phyloP scores from a whole-genome alignment of 345 rosid genomes.

The Acer yangbiense region DNA sequence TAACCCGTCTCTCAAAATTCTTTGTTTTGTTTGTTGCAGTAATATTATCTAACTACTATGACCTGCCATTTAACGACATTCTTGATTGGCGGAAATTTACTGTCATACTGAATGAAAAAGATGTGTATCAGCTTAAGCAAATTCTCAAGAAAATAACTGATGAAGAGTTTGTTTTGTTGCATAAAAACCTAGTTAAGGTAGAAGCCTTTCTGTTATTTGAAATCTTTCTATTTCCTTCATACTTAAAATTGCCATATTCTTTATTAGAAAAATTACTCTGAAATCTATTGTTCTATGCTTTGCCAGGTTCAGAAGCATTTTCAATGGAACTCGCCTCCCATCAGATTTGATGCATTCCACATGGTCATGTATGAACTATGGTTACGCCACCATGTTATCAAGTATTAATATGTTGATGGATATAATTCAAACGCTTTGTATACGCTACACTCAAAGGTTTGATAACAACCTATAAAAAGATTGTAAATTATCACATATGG shows the following conservation, averaged over 20 bases:
- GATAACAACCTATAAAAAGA: conserved; percentile 19
- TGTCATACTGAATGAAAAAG: conserved; percentile 68
- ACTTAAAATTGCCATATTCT: background rate
- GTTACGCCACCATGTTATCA: conserved; percentile 87
- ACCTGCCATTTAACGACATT: conserved; percentile 90
- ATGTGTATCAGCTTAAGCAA: conserved; percentile 76
- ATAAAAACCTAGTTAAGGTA: conserved; percentile 83
- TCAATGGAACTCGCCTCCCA: conserved; percentile 89
- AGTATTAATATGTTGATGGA: conserved; percentile 48
- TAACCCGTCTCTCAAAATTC: background rate
- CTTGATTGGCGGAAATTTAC: conserved; percentile 77
- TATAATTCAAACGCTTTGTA: background rate
- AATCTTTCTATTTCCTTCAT: background rate
- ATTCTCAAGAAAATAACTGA: conserved; percentile 76
- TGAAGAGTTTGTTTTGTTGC: conserved; percentile 63
- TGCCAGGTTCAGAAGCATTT: conserved; percentile 89
- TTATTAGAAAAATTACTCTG: background rate
- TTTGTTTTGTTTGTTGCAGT: conserved; percentile 50
- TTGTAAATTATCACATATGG: conserved; percentile 15
- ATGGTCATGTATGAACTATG: conserved; percentile 97
- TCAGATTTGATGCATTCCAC: conserved; percentile 81
- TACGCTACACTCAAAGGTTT: background rate
- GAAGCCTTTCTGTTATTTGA: background rate
- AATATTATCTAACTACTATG: conserved; percentile 81
- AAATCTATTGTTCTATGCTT: conserved; percentile 24